phyloP scores from a whole-genome alignment of 805 yeast genomes.

The Saturnispora galanensis region DNA sequence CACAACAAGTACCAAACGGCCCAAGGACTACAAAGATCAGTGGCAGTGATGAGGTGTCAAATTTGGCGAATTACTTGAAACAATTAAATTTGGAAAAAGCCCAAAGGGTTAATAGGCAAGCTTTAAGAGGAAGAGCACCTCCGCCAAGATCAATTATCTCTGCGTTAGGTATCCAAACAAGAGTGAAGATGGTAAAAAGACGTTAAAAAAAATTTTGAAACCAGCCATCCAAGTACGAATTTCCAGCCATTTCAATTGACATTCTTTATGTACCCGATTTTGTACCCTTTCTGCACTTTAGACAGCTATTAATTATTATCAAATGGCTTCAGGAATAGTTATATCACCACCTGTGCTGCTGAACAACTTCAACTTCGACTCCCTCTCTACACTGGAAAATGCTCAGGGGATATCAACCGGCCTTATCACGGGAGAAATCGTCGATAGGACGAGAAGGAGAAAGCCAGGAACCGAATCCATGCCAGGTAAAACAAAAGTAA shows the following conservation, averaged over 20 bases:
- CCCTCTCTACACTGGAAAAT: constrained; percentile 2
- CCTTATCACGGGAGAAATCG: neutral
- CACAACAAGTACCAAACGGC: too few species aligned
- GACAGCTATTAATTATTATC: neutral
- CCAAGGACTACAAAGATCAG: too few species aligned
- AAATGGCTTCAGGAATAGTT: constrained; percentile 3
- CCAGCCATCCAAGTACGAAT: constrained; percentile 9
- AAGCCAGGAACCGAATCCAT: neutral
- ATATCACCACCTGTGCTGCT: constrained; percentile 3
- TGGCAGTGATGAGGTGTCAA: too few species aligned
- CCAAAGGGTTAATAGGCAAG: too few species aligned
- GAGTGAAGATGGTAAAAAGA: neutral
- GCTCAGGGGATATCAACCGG: neutral
- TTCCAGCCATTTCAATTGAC: constrained; percentile 7
- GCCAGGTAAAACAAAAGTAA: neutral
- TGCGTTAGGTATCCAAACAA: neutral
- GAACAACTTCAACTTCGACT: constrained; percentile 5
- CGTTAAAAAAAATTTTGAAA: neutral
- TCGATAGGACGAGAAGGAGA: neutral
- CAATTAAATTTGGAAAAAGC: too few species aligned
- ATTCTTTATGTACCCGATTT: neutral
- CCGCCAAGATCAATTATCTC: neutral
- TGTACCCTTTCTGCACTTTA: neutral
- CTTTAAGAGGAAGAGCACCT: too few species aligned
- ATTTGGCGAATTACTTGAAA: too few species aligned